Percentiles rank a stretch among this genome's conserved stretches.
Conservation (phyloP, 495 filamentous ascomycete genomes). For the Xylaria castorea region DNA sequence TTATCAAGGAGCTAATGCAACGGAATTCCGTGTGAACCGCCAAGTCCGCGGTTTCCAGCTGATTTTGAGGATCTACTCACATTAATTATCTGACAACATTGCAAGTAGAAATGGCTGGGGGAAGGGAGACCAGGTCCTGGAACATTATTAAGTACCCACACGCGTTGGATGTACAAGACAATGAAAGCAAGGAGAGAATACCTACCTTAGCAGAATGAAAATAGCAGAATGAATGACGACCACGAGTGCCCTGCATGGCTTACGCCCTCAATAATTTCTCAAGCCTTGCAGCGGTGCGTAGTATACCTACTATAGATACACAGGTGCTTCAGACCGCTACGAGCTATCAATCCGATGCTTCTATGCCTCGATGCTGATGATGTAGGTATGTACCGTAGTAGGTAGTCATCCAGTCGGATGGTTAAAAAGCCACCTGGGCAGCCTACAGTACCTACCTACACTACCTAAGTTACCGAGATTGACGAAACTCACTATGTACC, state of each 20-base stretch:
- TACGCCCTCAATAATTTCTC: not conserved
- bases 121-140: slow-evolving; percentile 5
- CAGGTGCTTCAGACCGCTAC: not conserved
- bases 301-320: not conserved
- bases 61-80: slow-evolving; percentile 2
- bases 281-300: not conserved
- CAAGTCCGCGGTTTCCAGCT: slow-evolving; percentile 5
- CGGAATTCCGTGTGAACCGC: not conserved
- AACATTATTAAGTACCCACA: slow-evolving; percentile 6
- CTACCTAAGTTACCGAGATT: not conserved
- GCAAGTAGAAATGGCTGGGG: not conserved
- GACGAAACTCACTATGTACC: not conserved
- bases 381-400: not conserved
- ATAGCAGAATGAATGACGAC: not conserved
- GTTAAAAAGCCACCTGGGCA: not conserved
- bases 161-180: not conserved
- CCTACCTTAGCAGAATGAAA: too few species aligned
- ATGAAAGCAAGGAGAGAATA: not conserved
- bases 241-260: not conserved
- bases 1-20: slow-evolving; percentile 1
- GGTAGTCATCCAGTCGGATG: not conserved
- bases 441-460: too few species aligned
- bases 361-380: not conserved
- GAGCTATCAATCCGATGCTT: not conserved
- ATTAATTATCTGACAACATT: not conserved